Evolutionary conservation across 169 alveolate genomes (phyloP), one percentile per base, ranked within the genome.

Genomic region (Eimeria maxima): DNA sequence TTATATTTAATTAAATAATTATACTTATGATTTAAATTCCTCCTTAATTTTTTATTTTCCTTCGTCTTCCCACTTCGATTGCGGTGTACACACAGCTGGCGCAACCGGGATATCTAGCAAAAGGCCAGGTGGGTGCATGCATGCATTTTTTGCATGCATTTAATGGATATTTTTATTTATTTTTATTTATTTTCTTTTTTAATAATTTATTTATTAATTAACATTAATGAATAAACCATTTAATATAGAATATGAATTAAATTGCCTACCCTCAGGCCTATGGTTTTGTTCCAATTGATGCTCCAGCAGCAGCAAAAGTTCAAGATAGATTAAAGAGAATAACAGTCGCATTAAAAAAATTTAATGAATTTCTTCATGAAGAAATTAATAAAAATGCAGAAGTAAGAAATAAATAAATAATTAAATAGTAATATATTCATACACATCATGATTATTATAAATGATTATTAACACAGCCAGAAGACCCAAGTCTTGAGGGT

Each of bases 251-350:
- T 69, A n/a, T 69, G 38, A 10, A 27, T 42, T 45, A 8, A 11
- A 27, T 81, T 20, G 13, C 27, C n/a, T 20, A 42, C 0, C 44
- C 18, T 20, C 47, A 81, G 90, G 90, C 71, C n/a, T 81, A 81
- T 50, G 90, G 90, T 13, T 81, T 81, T 22, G 90, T 81, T 10
- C 74, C 47, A 65, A 81, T 81, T 45, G 90, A 81, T n/a, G 71
- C 27, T 13, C 11, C 73, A n/a, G 90, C 73, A 1, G 90, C 90
- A 7, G 90, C 29, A 42, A 44, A 53, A n/a, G 50, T 81, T 47
- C 90, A 50, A 24, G 90, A 81, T 50, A 22, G 90, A n/a, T 22
- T 81, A n/a, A 81, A 50, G 71, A 45, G 73, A 22, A 50, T 81
- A 20, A 81, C 73, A 8, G 24, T 14, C 10, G 67, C 90, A n/a